Base-by-base conservation (phyloP, 495 filamentous ascomycete genomes). In the Penicillium parvum region DNA sequence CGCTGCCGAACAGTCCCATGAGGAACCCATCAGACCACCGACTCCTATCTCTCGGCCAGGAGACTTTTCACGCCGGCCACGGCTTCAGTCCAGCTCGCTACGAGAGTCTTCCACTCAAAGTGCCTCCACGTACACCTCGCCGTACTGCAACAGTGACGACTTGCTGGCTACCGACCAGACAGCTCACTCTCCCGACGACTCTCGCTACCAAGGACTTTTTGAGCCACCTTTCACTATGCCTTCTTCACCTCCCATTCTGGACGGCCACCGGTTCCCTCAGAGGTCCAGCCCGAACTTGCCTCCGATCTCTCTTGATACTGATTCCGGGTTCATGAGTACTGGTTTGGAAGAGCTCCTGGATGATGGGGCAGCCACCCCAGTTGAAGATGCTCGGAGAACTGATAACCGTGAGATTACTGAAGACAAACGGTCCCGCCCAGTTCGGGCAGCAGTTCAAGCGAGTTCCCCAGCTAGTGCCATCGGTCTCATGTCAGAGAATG, bases 241-340 rank as follows among this genome's bases (percentile, higher is more conserved):
- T 3, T 95, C 88, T 1, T 92, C 88, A 3, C 88, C 88, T 20
- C 88, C 88, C 0, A 72, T 89, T 2, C 75, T 86, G 26, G 71
- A 78, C 37, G 62, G 45, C 16, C 28, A 30, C 65, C 75, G 45
- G 69, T 76, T 68, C 61, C 81, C 50, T 17, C 60, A 49, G 44
- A 74, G 81, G 21, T 91, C 88, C 2, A 95, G 88, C 49, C 88
- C 88, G 5, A 71, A 80, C 16, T 69, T 91, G 26, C 85, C 87
- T 7, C 68, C 75, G 7, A 72, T 87, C 66, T 66, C 71, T 5
- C 63, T 73, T 26, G 70, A 75, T 42, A 68, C 75, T 9, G 87
- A 94, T 58, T 90, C 85, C 7, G 85, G 85, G 0, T 90, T 88
- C 53, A 86, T 89, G 84, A 90, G 84, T 61, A 84, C 79, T 5